Percentiles rank a stretch among this genome's conserved stretches.
Conservation (phyloP, 345 rosid species). For the Eucalyptus sp. region DNA sequence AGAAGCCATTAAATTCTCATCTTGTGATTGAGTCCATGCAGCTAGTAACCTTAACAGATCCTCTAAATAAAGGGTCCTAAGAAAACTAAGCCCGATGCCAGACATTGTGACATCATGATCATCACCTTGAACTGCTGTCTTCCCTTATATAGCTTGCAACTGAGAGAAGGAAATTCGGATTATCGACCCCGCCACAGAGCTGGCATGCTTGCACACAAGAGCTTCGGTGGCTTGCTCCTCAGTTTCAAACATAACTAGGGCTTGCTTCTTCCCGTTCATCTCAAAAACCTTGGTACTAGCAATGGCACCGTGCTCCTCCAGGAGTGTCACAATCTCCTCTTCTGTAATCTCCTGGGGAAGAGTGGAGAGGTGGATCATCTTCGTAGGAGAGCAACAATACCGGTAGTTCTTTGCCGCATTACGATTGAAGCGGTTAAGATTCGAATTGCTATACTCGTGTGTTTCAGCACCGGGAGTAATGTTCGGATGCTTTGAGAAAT, state of each 20-base stretch:
- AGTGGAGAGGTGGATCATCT: slow-evolving; percentile 89
- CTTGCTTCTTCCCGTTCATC: slow-evolving; percentile 94
- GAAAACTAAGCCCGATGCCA: not conserved
- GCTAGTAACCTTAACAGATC: not conserved
- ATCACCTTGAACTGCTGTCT: not conserved
- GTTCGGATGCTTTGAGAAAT: slow-evolving; percentile 81
- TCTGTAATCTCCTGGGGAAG: slow-evolving; percentile 83
- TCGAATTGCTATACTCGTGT: slow-evolving; percentile 67
- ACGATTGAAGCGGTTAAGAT: slow-evolving; percentile 93
- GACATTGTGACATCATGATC: not conserved
- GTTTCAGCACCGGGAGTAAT: slow-evolving; percentile 94
- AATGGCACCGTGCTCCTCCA: slow-evolving; percentile 69
- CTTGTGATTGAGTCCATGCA: not conserved
- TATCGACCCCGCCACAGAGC: slow-evolving; percentile 61
- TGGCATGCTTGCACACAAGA: slow-evolving; percentile 93
- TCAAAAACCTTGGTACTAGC: slow-evolving; percentile 73
- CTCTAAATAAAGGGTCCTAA: not conserved
- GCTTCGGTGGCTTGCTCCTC: slow-evolving; percentile 97
- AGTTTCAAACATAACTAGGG: slow-evolving; percentile 65
- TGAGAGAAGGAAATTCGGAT: slow-evolving; percentile 97
- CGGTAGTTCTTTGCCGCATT: slow-evolving; percentile 97
- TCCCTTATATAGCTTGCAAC: slow-evolving; percentile 54
- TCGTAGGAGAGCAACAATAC: slow-evolving; percentile 96
- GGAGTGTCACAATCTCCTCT: slow-evolving; percentile 63
- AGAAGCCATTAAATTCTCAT: not conserved